phyloP scores from a whole-genome alignment of 768 basidiomycete species.

The Scleroderma bovista region DNA sequence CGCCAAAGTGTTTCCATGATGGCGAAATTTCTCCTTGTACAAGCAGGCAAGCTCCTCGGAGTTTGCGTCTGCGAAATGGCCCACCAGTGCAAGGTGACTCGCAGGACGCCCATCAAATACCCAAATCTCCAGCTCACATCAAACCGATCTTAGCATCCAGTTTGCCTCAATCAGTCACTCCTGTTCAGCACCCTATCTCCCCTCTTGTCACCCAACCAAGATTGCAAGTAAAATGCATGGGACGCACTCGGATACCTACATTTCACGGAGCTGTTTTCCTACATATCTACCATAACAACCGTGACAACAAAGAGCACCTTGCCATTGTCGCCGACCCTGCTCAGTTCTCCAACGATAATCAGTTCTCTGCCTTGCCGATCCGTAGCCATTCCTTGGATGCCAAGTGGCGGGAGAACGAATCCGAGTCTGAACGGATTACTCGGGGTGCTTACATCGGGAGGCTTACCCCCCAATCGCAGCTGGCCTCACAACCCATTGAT shows the following conservation, averaged over 20 bases:
- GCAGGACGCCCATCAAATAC: constrained; percentile 45
- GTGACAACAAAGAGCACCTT: constrained; percentile 91
- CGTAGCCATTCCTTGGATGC: constrained; percentile 79
- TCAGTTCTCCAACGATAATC: constrained; percentile 55
- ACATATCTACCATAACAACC: constrained; percentile 91
- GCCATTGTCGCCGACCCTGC: constrained; percentile 92
- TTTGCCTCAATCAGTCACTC: constrained; percentile 25
- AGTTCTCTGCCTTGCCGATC: constrained; percentile 49
- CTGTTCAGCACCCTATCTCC: constrained; percentile 18
- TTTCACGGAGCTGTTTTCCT: constrained; percentile 91
- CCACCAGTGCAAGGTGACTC: constrained; percentile 35
- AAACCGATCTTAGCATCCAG: constrained; percentile 32
- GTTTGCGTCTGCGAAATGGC: constrained; percentile 42
- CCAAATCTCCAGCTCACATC: constrained; percentile 32
- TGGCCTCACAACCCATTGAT: constrained; percentile 34
- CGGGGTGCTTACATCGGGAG: constrained; percentile 92
- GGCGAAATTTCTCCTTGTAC: constrained; percentile 54
- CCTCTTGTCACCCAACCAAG: constrained; percentile 1
- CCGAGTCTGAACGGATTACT: constrained; percentile 88
- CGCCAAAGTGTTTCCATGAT: constrained; percentile 46
- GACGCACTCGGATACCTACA: constrained; percentile 94
- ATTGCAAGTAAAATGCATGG: constrained; percentile 79
- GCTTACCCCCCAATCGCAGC: constrained; percentile 52
- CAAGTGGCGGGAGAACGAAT: constrained; percentile 79
- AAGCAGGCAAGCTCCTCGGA: constrained; percentile 72